Conservation (phyloP, 805 yeast genomes). For the Yarrowia sp. region DNA sequence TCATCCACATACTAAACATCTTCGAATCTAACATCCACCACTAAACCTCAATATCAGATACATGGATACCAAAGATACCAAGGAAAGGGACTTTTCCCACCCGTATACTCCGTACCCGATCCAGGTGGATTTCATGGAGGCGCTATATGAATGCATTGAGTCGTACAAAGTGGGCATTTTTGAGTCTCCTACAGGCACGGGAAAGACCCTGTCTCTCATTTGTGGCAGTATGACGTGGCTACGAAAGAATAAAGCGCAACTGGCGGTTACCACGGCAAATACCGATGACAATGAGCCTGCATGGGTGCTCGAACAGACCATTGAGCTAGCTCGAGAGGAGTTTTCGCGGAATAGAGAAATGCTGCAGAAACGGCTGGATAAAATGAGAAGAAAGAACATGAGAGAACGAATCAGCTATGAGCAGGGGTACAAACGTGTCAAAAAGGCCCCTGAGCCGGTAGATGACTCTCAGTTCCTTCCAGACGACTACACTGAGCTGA, state of each 20-base stretch:
- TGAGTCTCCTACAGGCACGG: slow-evolving; percentile 89
- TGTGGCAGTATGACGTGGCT: slow-evolving; percentile 87
- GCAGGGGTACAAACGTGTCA: background rate
- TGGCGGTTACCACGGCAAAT: slow-evolving; percentile 28
- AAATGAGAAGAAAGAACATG: slow-evolving; percentile 27
- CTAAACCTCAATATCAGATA: background rate
- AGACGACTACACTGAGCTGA: background rate
- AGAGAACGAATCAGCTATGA: slow-evolving; percentile 27
- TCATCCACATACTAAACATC: no score
- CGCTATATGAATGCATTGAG: slow-evolving; percentile 61
- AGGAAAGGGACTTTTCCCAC: slow-evolving; percentile 42
- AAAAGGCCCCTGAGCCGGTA: slow-evolving; percentile 35
- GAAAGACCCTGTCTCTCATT: slow-evolving; percentile 82
- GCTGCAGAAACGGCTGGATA: slow-evolving; percentile 30
- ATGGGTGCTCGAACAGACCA: slow-evolving; percentile 55
- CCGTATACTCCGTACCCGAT: slow-evolving; percentile 81
- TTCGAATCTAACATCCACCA: background rate
- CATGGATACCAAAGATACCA: background rate
- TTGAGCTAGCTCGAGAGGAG: slow-evolving; percentile 30
- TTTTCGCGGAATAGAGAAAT: slow-evolving; percentile 30
- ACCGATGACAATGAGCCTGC: slow-evolving; percentile 60
- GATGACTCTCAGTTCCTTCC: slow-evolving; percentile 39
- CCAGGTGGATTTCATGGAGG: slow-evolving; percentile 71
- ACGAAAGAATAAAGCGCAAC: slow-evolving; percentile 45
- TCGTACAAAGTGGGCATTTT: slow-evolving; percentile 67